Evolutionary conservation across 495 filamentous ascomycete genomes (phyloP).

Genomic region (Aspergillus bridgeri): DNA sequence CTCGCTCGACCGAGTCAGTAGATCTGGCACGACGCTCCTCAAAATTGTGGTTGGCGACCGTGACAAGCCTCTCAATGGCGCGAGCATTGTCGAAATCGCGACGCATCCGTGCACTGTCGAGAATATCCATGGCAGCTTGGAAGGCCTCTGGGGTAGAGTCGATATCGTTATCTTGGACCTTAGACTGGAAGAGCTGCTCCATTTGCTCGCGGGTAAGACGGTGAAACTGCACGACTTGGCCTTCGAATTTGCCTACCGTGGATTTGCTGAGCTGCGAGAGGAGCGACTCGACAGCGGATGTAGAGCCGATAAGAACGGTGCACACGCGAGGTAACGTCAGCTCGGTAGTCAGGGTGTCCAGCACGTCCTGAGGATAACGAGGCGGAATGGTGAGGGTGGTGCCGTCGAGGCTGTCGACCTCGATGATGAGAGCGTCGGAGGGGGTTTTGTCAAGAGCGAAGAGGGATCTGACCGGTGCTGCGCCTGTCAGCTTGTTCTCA

Average conservation of each 20-base stretch:
- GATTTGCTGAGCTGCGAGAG: slow-evolving; percentile 3
- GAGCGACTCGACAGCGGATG: slow-evolving; percentile 6
- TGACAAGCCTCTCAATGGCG: slow-evolving; percentile 16
- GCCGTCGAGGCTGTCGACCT: slow-evolving; percentile 10
- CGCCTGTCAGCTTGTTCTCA: background rate
- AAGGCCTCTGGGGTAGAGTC: slow-evolving; percentile 19
- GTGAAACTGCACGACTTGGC: slow-evolving; percentile 13
- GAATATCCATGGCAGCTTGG: slow-evolving; percentile 16
- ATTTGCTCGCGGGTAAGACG: slow-evolving; percentile 14
- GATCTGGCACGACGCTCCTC: slow-evolving; percentile 7
- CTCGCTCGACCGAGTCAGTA: slow-evolving; percentile 4
- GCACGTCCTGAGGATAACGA: slow-evolving; percentile 4
- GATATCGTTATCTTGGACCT: slow-evolving; percentile 14
- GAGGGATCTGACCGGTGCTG: slow-evolving; percentile 3
- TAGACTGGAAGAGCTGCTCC: slow-evolving; percentile 16
- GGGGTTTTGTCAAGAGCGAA: slow-evolving; percentile 5
- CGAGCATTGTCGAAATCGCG: slow-evolving; percentile 20
- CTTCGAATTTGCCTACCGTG: slow-evolving; percentile 1
- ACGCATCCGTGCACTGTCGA: slow-evolving; percentile 17
- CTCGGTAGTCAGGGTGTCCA: slow-evolving; percentile 8
- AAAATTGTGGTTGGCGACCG: slow-evolving; percentile 16
- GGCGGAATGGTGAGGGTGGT: slow-evolving; percentile 2
- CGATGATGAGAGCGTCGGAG: slow-evolving; percentile 10
- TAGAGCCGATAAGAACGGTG: slow-evolving; percentile 11
- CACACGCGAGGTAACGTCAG: slow-evolving; percentile 6